Evolutionary conservation across 2,329 filamentous ascomycete genomes (phyloP).

Genomic region (Podosphaera fusca): DNA sequence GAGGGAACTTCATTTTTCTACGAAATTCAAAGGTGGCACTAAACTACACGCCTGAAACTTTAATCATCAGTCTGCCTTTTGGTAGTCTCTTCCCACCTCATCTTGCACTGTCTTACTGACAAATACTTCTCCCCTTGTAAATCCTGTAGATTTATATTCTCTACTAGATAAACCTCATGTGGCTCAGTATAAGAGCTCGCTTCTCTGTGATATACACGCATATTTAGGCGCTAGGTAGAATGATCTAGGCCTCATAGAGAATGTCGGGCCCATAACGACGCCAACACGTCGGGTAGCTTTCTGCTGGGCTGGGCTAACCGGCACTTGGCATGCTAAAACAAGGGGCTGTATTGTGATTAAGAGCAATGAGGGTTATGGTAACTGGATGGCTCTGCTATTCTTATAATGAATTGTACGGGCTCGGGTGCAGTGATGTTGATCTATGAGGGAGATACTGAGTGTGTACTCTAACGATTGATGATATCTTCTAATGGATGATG

Average conservation of each 20-base stretch:
- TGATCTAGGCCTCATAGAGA: background rate
- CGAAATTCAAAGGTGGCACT: background rate
- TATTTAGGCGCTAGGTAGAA: background rate
- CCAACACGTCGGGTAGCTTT: background rate
- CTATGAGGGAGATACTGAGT: too few species aligned
- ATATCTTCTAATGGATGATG: too few species aligned
- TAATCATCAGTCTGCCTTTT: background rate
- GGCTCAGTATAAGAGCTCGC: background rate
- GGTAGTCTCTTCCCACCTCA: too few species aligned
- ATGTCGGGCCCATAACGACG: background rate
- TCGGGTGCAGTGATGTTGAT: too few species aligned
- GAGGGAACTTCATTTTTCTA: background rate
- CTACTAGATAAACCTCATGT: background rate
- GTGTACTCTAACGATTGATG: too few species aligned
- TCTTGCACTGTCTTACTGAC: background rate
- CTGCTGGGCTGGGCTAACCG: background rate
- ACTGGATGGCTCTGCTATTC: too few species aligned
- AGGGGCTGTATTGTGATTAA: too few species aligned
- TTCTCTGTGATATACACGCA: background rate
- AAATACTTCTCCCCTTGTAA: background rate
- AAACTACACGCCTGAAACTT: too few species aligned
- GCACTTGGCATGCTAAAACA: too few species aligned
- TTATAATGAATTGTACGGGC: too few species aligned
- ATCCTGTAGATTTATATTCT: background rate
- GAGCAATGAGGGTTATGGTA: too few species aligned